Conservation (phyloP, 345 rosid species). For the Salix koriyanagi region DNA sequence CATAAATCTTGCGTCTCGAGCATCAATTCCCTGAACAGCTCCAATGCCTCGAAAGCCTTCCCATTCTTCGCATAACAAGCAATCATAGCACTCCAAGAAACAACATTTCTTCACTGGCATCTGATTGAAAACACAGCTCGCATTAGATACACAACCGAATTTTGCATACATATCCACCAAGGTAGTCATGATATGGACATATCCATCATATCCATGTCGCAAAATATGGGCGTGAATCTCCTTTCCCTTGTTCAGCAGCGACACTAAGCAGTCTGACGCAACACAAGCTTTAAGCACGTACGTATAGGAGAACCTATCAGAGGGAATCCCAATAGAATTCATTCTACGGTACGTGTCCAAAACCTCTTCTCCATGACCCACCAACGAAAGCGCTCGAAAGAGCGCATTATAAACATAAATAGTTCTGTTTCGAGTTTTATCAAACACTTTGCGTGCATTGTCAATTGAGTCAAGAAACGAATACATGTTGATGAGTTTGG, state of each 20-base stretch:
- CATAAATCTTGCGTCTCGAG: slow-evolving; percentile 15
- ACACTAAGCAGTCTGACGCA: slow-evolving; percentile 39
- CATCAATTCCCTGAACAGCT: slow-evolving; percentile 28
- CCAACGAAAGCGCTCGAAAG: slow-evolving; percentile 70
- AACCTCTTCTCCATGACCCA: slow-evolving; percentile 73
- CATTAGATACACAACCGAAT: slow-evolving; percentile 17
- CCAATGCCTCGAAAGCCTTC: slow-evolving; percentile 18
- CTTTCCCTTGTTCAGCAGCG: slow-evolving; percentile 49
- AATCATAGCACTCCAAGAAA: slow-evolving; percentile 35
- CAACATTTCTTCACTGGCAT: slow-evolving; percentile 32
- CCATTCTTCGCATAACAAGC: slow-evolving; percentile 22
- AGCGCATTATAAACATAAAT: slow-evolving; percentile 83
- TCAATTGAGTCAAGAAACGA: slow-evolving; percentile 47
- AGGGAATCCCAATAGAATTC: slow-evolving; percentile 47
- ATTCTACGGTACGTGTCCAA: slow-evolving; percentile 57
- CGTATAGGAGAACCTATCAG: slow-evolving; percentile 85
- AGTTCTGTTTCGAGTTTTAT: slow-evolving; percentile 67
- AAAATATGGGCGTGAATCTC: slow-evolving; percentile 80
- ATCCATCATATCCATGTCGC: slow-evolving; percentile 50
- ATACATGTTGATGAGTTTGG: slow-evolving; percentile 76
- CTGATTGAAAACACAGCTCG: slow-evolving; percentile 14
- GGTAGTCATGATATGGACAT: slow-evolving; percentile 47
- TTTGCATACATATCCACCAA: slow-evolving; percentile 29
- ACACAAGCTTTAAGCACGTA: slow-evolving; percentile 87
- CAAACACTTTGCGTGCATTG: slow-evolving; percentile 75